These are phyloP conservation scores for Phytophthora parvispora DNA, from an alignment of 352 stramenopile species.

Conservation along the genomic window DNA sequence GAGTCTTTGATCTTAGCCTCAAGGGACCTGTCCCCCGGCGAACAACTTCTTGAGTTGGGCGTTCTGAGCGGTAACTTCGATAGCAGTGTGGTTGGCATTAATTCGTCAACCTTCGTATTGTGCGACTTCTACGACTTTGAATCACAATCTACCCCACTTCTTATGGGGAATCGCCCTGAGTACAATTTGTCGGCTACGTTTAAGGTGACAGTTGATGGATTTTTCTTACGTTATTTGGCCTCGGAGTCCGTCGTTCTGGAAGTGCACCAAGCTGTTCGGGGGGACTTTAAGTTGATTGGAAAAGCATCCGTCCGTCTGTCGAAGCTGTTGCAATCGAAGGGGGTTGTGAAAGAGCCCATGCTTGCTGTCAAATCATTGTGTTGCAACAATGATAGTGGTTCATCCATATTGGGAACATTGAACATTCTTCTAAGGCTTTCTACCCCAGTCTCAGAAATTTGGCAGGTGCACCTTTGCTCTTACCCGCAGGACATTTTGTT, in stretches of 20 bases:
- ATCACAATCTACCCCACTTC: slow-evolving; percentile 91
- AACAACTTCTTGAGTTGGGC: slow-evolving; percentile 94
- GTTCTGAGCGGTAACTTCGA: slow-evolving; percentile 86
- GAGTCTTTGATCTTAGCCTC: slow-evolving; percentile 77
- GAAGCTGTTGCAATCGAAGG: slow-evolving; percentile 79
- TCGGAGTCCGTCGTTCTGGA: slow-evolving; percentile 91
- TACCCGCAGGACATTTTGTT: slow-evolving; percentile 88
- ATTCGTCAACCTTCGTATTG: slow-evolving; percentile 91
- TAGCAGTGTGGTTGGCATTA: slow-evolving; percentile 64
- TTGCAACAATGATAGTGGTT: slow-evolving; percentile 23
- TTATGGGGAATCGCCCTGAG: slow-evolving; percentile 81
- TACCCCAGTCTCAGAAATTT: slow-evolving; percentile 92
- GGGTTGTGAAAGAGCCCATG: slow-evolving; percentile 71
- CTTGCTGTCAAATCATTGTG: slow-evolving; percentile 56
- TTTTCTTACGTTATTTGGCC: slow-evolving; percentile 93
- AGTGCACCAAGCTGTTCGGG: slow-evolving; percentile 89
- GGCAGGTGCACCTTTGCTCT: slow-evolving; percentile 90
- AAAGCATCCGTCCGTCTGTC: slow-evolving; percentile 72
- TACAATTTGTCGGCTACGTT: slow-evolving; percentile 95
- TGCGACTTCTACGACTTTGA: slow-evolving; percentile 97
- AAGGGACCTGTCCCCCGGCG: slow-evolving; percentile 74
- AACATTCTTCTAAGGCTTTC: slow-evolving; percentile 89
- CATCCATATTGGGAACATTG: slow-evolving; percentile 71
- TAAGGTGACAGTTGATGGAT: slow-evolving; percentile 94
- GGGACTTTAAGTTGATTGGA: slow-evolving; percentile 92